Base-by-base conservation (phyloP, 2,329 filamentous ascomycete species). In the Colletotrichum tofieldiae region DNA sequence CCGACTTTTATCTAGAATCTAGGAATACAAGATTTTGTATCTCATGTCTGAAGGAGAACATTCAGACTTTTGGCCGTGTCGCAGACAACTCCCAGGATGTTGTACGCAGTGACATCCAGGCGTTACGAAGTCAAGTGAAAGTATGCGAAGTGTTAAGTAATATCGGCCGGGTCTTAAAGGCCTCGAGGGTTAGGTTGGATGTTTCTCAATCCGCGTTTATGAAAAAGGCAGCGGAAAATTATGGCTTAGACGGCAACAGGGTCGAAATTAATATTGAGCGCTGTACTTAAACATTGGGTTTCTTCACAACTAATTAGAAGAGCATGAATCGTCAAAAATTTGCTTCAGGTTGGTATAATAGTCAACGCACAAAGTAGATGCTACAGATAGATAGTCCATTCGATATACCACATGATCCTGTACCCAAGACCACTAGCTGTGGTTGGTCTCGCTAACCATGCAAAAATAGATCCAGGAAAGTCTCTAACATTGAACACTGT, bases 1-100 rank as follows among this genome's bases (percentile, higher is more conserved):
- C 23, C 8, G 1, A 3, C 2, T 29, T 29, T 4, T 23, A 51
- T 7, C 0, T 3, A 2, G 0, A 18, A 12, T 3, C 23, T 0
- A 23, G 8, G 23, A 18, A 29, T 5, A 7, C 12, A 2, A n/a
- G n/a, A 2, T 18, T 12, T 6, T 8, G 2, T 11, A 29, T 51
- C 16, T 6, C 1, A 1, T 16, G 14, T 18, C 4, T 29, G 3
- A 0, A 29, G 16, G 23, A 51, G 5, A 16, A 6, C 5, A 18
- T 51, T 3, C 5, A 7, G 2, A 18, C 16, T 4, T 5, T 18
- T 16, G 5, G 26, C 4, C 8, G 29, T n/a, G 0, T 51, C 5
- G 12, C 2, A 5, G 14, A 8, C 8, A 18, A 29, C 29, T 32
- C 4, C 29, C 4, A 32, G 3, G 6, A 16, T 3, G 1, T 29